These are phyloP conservation scores for Croton laevigatus DNA, from an alignment of 441 rosid species.

Conservation along the genomic window DNA sequence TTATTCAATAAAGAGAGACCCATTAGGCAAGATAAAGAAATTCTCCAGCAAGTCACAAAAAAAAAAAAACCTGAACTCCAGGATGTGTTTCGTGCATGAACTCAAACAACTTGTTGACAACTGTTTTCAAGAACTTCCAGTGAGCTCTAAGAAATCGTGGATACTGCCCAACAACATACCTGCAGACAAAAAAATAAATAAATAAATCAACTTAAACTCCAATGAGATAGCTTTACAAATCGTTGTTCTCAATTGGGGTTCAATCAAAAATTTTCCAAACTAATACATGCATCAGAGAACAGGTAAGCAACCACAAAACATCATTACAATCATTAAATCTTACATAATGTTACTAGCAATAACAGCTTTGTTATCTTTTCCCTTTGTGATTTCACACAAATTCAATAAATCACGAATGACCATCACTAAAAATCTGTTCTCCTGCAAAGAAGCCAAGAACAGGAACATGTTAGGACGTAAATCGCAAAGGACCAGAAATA, in stretches of 20 bases:
- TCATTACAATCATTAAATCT: constrained; percentile 29
- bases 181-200: constrained; percentile 25
- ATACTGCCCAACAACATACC: constrained; percentile 99
- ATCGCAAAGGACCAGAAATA: neutral
- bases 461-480: neutral
- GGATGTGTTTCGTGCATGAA: constrained; percentile 99
- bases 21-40: neutral
- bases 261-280: neutral
- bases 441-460: constrained; percentile 47
- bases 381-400: constrained; percentile 97
- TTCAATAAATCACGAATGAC: constrained; percentile 97
- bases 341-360: constrained; percentile 99
- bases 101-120: constrained; percentile 98
- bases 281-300: neutral
- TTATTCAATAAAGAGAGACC: neutral
- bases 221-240: neutral
- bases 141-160: constrained; percentile 99
- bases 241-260: neutral
- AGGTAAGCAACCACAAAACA: neutral
- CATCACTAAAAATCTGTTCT: constrained; percentile 98
- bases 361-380: constrained; percentile 99
- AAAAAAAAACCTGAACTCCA: constrained; percentile 84
- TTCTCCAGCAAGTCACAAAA: neutral
- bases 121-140: constrained; percentile 99
- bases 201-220: too few relatives aligned